phyloP scores from a whole-genome alignment of 345 rosid species.

The Microcos paniculata region DNA sequence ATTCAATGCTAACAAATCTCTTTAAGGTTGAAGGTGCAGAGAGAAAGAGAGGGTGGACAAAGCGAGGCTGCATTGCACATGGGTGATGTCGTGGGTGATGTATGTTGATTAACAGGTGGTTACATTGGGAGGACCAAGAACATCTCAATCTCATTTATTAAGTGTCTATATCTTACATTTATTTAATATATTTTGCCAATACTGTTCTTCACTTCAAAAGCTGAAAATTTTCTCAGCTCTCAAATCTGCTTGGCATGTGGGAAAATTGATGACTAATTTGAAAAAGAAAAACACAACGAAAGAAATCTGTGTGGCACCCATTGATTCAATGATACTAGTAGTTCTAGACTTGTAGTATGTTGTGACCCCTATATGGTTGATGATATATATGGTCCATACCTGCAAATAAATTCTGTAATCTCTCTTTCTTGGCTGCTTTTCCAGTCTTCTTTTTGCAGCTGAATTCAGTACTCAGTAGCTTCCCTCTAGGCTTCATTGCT shows the following conservation, averaged over 20 bases:
- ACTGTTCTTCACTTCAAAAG: background rate
- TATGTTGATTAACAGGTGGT: background rate
- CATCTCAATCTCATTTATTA: conserved; percentile 10
- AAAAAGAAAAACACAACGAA: background rate
- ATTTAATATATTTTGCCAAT: background rate
- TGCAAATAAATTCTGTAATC: background rate
- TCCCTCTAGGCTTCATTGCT: background rate
- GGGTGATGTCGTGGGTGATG: conserved; percentile 25
- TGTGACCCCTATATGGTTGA: background rate
- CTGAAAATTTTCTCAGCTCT: background rate
- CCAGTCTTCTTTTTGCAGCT: background rate
- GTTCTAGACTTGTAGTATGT: background rate
- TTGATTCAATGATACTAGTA: background rate
- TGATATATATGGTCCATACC: too few relatives aligned
- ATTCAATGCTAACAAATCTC: conserved; percentile 16
- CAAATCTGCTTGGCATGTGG: background rate
- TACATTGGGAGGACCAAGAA: conserved; percentile 14
- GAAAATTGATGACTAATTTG: background rate
- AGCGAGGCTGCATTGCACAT: conserved; percentile 8
- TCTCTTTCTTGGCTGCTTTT: background rate
- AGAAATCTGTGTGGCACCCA: background rate
- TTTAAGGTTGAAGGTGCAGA: background rate
- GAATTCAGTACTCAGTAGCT: background rate
- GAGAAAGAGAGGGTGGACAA: background rate
- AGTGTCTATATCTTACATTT: background rate